A percentile compares a stretch with the other conserved stretches of the same genome.
Conservation (phyloP, 306 rosid genomes). For the Cucurbita ficifolia region DNA sequence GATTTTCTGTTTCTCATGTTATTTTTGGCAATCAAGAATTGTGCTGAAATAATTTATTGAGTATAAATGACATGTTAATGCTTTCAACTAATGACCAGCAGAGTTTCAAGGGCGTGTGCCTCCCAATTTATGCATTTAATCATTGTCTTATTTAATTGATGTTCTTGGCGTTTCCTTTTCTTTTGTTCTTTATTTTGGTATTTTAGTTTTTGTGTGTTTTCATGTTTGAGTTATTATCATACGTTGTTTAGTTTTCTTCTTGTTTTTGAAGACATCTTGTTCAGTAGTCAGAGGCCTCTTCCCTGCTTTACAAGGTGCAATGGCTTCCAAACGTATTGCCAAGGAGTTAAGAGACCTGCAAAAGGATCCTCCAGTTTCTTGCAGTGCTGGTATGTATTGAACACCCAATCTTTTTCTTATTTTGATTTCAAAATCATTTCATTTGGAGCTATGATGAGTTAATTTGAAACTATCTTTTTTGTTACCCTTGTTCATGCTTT, state of each 20-base stretch:
- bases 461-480: background rate
- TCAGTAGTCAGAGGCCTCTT: background rate
- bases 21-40: background rate
- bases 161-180: background rate
- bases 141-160: background rate
- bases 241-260: background rate
- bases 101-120: background rate
- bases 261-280: background rate
- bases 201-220: background rate
- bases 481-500: background rate
- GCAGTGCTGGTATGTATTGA: slow-evolving; percentile 44
- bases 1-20: background rate
- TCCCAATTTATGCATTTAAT: background rate
- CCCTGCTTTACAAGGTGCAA: slow-evolving; percentile 1
- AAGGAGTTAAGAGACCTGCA: slow-evolving; percentile 58
- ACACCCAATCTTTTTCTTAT: background rate
- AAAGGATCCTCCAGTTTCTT: slow-evolving; percentile 51
- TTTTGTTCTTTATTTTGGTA: background rate
- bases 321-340: slow-evolving; percentile 43
- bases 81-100: background rate
- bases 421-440: background rate
- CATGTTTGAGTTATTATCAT: background rate
- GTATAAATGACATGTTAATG: background rate
- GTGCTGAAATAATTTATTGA: background rate
- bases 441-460: background rate